Evolutionary conservation across 441 rosid genomes (phyloP).

Genomic region (Syzygium syzygioides): DNA sequence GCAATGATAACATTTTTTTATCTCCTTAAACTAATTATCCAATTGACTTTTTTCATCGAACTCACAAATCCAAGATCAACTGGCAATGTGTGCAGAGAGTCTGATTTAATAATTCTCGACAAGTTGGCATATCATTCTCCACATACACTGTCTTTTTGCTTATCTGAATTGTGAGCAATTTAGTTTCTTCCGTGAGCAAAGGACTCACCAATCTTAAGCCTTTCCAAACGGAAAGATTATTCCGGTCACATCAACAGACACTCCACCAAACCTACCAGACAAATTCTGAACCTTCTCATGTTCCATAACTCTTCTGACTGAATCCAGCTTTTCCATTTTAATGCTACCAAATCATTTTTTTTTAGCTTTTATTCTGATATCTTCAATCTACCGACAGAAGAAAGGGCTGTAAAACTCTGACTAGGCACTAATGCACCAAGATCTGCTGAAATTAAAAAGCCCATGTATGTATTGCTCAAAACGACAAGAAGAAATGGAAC

Average conservation of each 20-base stretch:
- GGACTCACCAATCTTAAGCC: neutral
- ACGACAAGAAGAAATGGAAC: neutral
- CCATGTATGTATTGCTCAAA: neutral
- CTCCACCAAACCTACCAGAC: neutral
- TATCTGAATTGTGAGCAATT: neutral
- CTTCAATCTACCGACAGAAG: neutral
- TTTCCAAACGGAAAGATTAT: neutral
- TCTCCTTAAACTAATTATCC: neutral
- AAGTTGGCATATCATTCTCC: neutral
- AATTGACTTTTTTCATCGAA: neutral
- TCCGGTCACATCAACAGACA: neutral
- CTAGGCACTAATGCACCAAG: neutral
- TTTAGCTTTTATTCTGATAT: neutral
- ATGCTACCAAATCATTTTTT: neutral
- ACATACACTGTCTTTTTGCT: neutral
- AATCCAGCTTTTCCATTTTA: neutral
- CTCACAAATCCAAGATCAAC: neutral
- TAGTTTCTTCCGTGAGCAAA: neutral
- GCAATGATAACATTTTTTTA: neutral
- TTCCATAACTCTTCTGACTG: neutral
- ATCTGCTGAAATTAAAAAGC: neutral
- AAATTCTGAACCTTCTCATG: neutral
- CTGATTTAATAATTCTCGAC: neutral
- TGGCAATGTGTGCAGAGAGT: neutral
- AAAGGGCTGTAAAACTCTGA: neutral